A percentile compares a stretch with the other conserved stretches of the same genome.
These are phyloP conservation scores for Salvia rosmarinus DNA, from an alignment of 257 asterid genomes.

Conservation along the genomic window DNA sequence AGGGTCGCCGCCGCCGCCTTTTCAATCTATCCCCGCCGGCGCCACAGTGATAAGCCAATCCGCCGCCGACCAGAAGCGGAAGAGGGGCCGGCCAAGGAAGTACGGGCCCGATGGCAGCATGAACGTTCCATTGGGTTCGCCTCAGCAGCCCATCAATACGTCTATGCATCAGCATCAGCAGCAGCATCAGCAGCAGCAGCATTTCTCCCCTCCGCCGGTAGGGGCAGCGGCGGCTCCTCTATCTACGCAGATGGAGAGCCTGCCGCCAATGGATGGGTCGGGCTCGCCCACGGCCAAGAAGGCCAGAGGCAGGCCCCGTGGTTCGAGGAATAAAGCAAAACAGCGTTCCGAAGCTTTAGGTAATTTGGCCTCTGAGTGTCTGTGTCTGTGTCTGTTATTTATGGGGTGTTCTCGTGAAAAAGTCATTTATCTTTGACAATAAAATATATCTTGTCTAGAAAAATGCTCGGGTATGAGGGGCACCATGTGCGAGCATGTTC, in stretches of 20 bases:
- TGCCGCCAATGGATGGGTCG: slow-evolving; percentile 35
- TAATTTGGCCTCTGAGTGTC: slow-evolving; percentile 26
- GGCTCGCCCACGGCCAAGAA: slow-evolving; percentile 45
- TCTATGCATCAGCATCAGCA: slow-evolving; percentile 21
- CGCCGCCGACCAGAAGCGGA: slow-evolving; percentile 45
- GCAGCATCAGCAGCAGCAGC: slow-evolving; percentile 21
- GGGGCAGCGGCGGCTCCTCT: slow-evolving; percentile 20
- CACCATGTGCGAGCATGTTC: slow-evolving; percentile 33
- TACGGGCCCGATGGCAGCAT: slow-evolving; percentile 51
- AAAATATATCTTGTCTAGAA: slow-evolving; percentile 21
- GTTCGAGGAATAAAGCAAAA: slow-evolving; percentile 48
- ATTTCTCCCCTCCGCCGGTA: slow-evolving; percentile 41
- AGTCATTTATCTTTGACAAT: slow-evolving; percentile 29
- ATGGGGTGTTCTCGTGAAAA: slow-evolving; percentile 18
- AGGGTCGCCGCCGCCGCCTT: slow-evolving; percentile 39
- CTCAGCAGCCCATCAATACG: slow-evolving; percentile 19
- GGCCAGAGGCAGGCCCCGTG: slow-evolving; percentile 63
- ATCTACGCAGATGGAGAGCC: slow-evolving; percentile 29
- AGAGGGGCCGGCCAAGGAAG: slow-evolving; percentile 62
- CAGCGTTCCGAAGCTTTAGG: slow-evolving; percentile 43
- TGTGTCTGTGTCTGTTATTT: slow-evolving; percentile 21
- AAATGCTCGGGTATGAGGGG: slow-evolving; percentile 16
- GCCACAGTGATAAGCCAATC: slow-evolving; percentile 1
- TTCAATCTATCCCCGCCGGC: slow-evolving; percentile 35
- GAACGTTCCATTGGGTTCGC: slow-evolving; percentile 21